Base-by-base conservation (phyloP, 257 asterid species). In the Solanum phureja region DNA sequence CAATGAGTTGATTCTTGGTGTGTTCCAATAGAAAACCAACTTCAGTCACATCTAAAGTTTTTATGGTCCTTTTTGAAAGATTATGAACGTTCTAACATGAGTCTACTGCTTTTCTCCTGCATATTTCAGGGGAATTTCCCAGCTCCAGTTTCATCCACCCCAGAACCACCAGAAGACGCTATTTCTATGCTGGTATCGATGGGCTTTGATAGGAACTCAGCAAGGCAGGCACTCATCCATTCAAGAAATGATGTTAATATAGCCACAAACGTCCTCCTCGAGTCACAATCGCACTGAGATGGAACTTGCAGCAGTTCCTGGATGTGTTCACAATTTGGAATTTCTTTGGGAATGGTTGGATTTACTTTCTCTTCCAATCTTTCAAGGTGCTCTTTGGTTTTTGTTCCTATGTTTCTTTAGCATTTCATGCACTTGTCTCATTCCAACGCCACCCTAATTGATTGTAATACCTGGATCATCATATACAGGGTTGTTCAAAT, bases 211-310 rank as follows among this genome's bases (percentile, higher is more conserved):
- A 89, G 98, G 90, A 91, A 93, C 91, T 92, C 98, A 31, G 99
- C 99, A 4, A 96, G 98, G 90, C 98, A 97, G 92, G 99, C 99
- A 81, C 95, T 97, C 49, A 87, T 93, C 86, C 99, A 73, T 37
- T 95, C 99, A 49, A 87, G 99, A 88, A 97, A 97, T 86, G 99
- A 97, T 84, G 29, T 96, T 60, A 96, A 93, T 89, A 94, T 94
- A 42, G 99, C 99, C 89, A 97, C 99, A 83, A 97, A 94, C 87
- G 90, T 95, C 92, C 99, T 97, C 52, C 98, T 97, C 1, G 99
- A 95, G 91, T 91, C 99, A 8, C 98, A 94, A 85, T 64, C 90
- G 10, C 95, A 89, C 89, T 91, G 88, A 92, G 87, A 46, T 81
- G 38, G 42, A 29, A 81, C 40, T 46, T 81, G 23, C 85, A 81